Evolutionary conservation across 768 basidiomycete genomes (phyloP), one percentile per base, ranked within the genome.

Genomic region (Austroboletus eburneus): DNA sequence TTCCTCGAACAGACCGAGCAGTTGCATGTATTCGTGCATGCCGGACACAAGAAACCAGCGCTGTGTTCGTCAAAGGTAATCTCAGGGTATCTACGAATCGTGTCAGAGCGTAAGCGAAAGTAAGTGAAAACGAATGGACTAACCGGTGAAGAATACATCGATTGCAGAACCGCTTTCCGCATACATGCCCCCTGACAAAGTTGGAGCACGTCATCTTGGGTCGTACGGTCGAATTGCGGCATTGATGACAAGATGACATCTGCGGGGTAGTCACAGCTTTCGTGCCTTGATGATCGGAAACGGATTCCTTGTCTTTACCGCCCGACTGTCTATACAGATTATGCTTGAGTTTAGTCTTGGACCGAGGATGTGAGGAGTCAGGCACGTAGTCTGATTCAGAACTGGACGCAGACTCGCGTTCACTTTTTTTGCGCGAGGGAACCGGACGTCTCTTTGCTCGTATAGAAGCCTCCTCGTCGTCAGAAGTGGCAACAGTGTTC

Each of bases 21-120:
- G 37, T 73, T 77, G 59, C 80, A 82, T 10, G 50, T 70, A 10
- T 63, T 54, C 3, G 57, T 54, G 54, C 79, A 81, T 13, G 21
- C 52, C 0, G 80, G 80, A 52, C 80, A 82, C 20, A 54, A 45
- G 42, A 72, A 74, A 7, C 56, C 43, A 4, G 52, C 50, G 32
- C 51, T 63, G 17, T 46, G 56, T 27, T 56, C 37, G 25, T 70
- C 61, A 47, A 74, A 74, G 22, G 57, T 58, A 46, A 72, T 45
- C 16, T 70, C 63, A 2, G 71, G 68, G 43, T 74, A 74, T 50
- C 73, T 74, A 44, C 25, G 22, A 12, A 30, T 32, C 27, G 27
- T 16, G n/a, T n/a, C 20, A 16, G 5, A 18, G 21, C 12, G 14
- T 13, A 12, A 22, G 14, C 17, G 12, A 27, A 30, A 41, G 30